Conservation (phyloP, 371 early-diverging fungal species). For the Mucor lusitanicus region DNA sequence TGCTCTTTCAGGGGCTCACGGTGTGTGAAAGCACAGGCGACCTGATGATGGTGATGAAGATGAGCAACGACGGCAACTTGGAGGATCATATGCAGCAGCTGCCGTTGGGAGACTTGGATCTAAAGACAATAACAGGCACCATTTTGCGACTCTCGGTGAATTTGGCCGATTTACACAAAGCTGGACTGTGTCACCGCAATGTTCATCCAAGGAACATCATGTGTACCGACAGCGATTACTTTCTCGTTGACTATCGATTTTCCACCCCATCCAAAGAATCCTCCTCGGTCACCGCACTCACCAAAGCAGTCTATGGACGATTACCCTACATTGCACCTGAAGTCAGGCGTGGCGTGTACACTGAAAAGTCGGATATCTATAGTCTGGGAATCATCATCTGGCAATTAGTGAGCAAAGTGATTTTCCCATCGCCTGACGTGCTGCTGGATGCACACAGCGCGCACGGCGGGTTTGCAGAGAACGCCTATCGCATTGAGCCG, state of each 20-base stretch:
- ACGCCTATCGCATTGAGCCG: conserved; percentile 41
- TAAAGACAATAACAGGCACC: conserved; percentile 50
- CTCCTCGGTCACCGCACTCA: conserved; percentile 42
- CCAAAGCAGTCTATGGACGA: conserved; percentile 50
- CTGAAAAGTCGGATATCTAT: conserved; percentile 51
- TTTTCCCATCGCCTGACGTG: conserved; percentile 51
- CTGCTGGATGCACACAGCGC: conserved; percentile 21
- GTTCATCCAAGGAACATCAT: conserved; percentile 48
- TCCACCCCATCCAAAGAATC: conserved; percentile 44
- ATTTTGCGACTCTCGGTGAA: conserved; percentile 42
- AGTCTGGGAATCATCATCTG: conserved; percentile 50
- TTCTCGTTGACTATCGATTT: conserved; percentile 52
- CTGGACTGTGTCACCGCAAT: conserved; percentile 48
- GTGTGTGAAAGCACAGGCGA: conserved; percentile 53
- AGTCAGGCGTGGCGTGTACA: conserved; percentile 44
- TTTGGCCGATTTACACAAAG: conserved; percentile 48
- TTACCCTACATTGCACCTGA: conserved; percentile 53
- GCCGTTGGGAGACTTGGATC: conserved; percentile 44
- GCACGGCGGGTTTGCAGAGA: conserved; percentile 8
- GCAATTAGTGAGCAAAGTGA: conserved; percentile 53
- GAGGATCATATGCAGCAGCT: conserved; percentile 49
- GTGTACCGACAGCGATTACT: conserved; percentile 53
- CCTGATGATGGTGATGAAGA: conserved; percentile 55
- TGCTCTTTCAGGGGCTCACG: conserved; percentile 48
- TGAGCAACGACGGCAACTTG: conserved; percentile 47